These are phyloP conservation scores for Kurtzmaniella quercitrusa DNA, from an alignment of 1,139 yeast species.

Conservation along the genomic window DNA sequence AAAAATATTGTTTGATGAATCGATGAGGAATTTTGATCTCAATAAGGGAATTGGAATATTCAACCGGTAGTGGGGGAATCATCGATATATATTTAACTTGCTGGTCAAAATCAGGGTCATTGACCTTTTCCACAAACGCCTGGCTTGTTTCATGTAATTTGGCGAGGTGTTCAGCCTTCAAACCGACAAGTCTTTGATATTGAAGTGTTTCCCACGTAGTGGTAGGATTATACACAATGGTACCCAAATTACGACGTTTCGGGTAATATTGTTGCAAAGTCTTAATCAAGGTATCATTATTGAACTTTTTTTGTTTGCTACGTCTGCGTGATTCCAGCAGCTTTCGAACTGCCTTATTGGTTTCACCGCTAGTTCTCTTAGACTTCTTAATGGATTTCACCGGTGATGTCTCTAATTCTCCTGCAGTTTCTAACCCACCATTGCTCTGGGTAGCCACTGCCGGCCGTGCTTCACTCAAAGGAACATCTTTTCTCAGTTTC, in stretches of 20 bases:
- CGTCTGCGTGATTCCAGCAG: neutral
- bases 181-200: slow-evolving; percentile 31
- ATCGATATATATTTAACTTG: slow-evolving; percentile 30
- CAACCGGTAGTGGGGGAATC: slow-evolving; percentile 45
- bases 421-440: neutral
- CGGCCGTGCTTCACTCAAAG: neutral
- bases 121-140: slow-evolving; percentile 21
- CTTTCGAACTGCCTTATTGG: neutral
- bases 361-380: neutral
- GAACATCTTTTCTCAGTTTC: neutral
- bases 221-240: slow-evolving; percentile 55
- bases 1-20: slow-evolving; percentile 22
- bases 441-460: neutral
- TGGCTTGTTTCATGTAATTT: slow-evolving; percentile 28
- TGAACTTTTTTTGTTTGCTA: neutral
- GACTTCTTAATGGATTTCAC: neutral
- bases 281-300: neutral
- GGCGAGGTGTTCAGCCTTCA: slow-evolving; percentile 30
- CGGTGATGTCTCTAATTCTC: neutral
- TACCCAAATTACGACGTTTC: slow-evolving; percentile 53
- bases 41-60: slow-evolving; percentile 55
- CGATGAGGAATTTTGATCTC: slow-evolving; percentile 62
- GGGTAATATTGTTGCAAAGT: slow-evolving; percentile 32
- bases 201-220: slow-evolving; percentile 46
- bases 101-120: slow-evolving; percentile 13